Conservation (phyloP, 139 green algal genomes). For the Pleodorina starrii region DNA sequence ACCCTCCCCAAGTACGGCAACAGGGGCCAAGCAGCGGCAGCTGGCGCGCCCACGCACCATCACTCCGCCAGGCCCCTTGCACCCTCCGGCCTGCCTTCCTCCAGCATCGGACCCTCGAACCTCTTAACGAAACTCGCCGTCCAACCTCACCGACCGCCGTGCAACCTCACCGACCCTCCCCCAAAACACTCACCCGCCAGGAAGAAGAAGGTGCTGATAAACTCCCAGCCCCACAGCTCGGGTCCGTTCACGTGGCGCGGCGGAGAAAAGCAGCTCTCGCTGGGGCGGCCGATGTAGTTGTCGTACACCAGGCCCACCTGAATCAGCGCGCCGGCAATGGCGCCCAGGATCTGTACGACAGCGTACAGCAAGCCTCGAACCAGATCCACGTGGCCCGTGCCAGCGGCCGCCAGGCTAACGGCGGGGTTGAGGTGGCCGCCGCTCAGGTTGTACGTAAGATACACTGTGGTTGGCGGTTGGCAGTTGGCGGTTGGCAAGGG, state of each 20-base stretch:
- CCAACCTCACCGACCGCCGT: no score
- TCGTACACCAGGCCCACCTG: conserved; percentile 49
- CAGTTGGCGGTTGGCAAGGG: background rate
- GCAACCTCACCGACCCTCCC: no score
- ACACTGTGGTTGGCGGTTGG: conserved; percentile 40
- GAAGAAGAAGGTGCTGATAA: conserved; percentile 59
- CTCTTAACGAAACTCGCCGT: no score
- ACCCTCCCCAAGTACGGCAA: no score
- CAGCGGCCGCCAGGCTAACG: conserved; percentile 53
- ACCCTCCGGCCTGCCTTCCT: no score
- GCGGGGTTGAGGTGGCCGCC: conserved; percentile 71
- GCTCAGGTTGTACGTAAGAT: conserved; percentile 24
- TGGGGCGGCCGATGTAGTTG: conserved; percentile 10
- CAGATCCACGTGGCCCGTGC: conserved; percentile 62
- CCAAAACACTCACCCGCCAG: conserved; percentile 24
- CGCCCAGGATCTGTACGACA: conserved; percentile 61
- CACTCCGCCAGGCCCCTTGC: no score
- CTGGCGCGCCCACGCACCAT: no score
- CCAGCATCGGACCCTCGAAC: no score
- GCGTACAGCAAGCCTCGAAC: conserved; percentile 56
- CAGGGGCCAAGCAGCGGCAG: no score
- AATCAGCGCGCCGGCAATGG: conserved; percentile 56
- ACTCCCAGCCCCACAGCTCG: conserved; percentile 63
- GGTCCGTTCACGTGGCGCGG: conserved; percentile 46
- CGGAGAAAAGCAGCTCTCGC: conserved; percentile 43